Percentiles rank a stretch among this genome's conserved stretches.
phyloP scores from a whole-genome alignment of 176 grass and related monocot species.

The Otatea glauca region DNA sequence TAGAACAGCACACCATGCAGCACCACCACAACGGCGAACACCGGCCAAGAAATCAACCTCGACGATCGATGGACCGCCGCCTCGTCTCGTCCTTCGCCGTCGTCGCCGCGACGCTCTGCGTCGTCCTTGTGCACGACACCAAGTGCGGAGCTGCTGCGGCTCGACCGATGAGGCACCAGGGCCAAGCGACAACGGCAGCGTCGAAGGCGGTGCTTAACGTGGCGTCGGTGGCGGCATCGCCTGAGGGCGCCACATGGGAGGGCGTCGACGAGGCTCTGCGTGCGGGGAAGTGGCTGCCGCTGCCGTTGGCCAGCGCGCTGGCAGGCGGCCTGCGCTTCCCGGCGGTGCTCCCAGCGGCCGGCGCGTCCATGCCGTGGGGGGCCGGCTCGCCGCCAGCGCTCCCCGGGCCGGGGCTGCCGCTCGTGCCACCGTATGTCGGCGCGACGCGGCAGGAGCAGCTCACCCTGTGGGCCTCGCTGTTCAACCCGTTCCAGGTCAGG shows the following conservation, averaged over 20 bases:
- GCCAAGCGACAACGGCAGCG: background rate
- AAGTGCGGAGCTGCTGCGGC: constrained; percentile 19
- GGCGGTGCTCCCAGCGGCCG: background rate
- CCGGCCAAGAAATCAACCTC: no score
- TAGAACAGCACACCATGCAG: no score
- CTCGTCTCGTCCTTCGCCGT: background rate
- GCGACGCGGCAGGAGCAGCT: constrained; percentile 57
- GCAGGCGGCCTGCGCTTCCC: constrained; percentile 45
- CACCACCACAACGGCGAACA: no score
- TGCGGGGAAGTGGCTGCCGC: constrained; percentile 48
- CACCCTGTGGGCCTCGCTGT: constrained; percentile 61
- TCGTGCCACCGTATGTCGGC: constrained; percentile 50
- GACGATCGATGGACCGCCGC: background rate
- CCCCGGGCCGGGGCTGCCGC: constrained; percentile 18
- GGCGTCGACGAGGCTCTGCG: background rate
- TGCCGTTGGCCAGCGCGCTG: constrained; percentile 40
- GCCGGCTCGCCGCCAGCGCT: constrained; percentile 34
- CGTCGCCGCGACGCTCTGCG: constrained; percentile 22
- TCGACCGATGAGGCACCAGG: background rate
- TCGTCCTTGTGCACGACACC: background rate
- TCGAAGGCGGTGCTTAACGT: constrained; percentile 22
- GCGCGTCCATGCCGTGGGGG: constrained; percentile 40
- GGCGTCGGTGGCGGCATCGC: constrained; percentile 15
- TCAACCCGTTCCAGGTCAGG: constrained; percentile 55
- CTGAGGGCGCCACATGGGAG: background rate